These are phyloP conservation scores for Arthroderma sp. DNA, from an alignment of 2,329 filamentous ascomycete genomes.

Conservation along the genomic window DNA sequence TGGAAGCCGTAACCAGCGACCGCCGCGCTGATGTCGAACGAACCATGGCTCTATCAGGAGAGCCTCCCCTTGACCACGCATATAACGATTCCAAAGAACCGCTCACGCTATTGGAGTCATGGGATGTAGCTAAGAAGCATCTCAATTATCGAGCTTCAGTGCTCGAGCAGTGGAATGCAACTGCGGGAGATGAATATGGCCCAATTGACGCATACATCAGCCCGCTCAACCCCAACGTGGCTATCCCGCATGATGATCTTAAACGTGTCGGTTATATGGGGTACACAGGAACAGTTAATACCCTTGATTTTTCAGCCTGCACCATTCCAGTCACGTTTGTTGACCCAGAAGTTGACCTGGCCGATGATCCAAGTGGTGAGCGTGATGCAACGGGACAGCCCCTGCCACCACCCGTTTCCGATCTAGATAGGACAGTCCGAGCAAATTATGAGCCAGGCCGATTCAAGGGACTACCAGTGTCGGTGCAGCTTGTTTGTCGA, in stretches of 20 bases:
- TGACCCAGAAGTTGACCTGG: constrained; percentile 28
- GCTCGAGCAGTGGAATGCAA: constrained; percentile 9
- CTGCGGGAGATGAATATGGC: neutral
- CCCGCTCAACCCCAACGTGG: constrained; percentile 2
- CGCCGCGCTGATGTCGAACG: too few relatives aligned
- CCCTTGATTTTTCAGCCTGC: constrained; percentile 51
- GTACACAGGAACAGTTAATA: constrained; percentile 8
- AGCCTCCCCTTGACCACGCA: constrained; percentile 38
- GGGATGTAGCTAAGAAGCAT: constrained; percentile 2
- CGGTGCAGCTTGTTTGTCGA: constrained; percentile 18
- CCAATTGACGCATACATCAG: constrained; percentile 7
- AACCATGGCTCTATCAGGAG: constrained; percentile 39
- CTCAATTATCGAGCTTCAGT: constrained; percentile 3
- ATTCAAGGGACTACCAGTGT: constrained; percentile 24
- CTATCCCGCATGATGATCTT: neutral
- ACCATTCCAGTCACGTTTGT: constrained; percentile 44
- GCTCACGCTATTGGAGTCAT: constrained; percentile 2
- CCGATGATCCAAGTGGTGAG: constrained; percentile 33
- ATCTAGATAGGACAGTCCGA: constrained; percentile 16
- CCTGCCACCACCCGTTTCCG: constrained; percentile 17
- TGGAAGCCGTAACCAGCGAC: too few relatives aligned
- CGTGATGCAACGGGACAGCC: constrained; percentile 16
- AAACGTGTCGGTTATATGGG: neutral
- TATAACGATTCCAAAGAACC: neutral
- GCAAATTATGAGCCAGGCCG: constrained; percentile 26